phyloP scores from a whole-genome alignment of 2,329 filamentous ascomycete genomes.

The Raffaelea arxii region DNA sequence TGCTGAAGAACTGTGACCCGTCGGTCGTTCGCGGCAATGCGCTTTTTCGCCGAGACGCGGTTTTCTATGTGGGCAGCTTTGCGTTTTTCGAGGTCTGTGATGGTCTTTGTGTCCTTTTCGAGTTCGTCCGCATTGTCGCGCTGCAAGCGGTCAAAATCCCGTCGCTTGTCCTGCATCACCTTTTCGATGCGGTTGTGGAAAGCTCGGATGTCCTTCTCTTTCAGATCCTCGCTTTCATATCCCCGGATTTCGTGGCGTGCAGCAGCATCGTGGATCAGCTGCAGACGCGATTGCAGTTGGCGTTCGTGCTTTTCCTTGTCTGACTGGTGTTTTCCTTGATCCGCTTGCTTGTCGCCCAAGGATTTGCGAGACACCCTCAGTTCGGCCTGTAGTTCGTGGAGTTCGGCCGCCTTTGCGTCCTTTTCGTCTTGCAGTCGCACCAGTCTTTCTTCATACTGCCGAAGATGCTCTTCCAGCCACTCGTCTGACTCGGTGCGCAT shows the following conservation, averaged over 20 bases:
- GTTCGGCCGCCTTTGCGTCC: conserved; percentile 52
- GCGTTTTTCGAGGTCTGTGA: conserved; percentile 65
- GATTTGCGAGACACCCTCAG: conserved; percentile 33
- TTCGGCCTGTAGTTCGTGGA: conserved; percentile 51
- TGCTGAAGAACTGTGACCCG: conserved; percentile 57
- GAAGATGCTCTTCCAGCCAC: conserved; percentile 60
- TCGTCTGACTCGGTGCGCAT: conserved; percentile 65
- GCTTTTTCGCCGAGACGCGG: conserved; percentile 62
- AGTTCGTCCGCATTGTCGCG: conserved; percentile 66
- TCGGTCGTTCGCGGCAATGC: conserved; percentile 64
- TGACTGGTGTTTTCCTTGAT: conserved; percentile 71
- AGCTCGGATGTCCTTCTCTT: conserved; percentile 60
- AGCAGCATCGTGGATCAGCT: conserved; percentile 70
- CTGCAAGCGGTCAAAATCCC: conserved; percentile 58
- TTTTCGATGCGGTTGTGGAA: conserved; percentile 74
- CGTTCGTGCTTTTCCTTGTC: conserved; percentile 81
- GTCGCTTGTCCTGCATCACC: conserved; percentile 67
- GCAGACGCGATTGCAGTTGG: conserved; percentile 60
- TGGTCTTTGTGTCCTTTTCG: conserved; percentile 57
- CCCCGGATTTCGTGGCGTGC: conserved; percentile 70
- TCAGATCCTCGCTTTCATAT: conserved; percentile 63
- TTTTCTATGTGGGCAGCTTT: conserved; percentile 65
- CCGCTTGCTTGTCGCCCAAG: conserved; percentile 44
- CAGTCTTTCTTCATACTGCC: conserved; percentile 70
- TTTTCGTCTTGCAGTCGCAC: conserved; percentile 53